Base-by-base conservation (phyloP, 768 basidiomycete genomes). In the Tulasnella sp. region DNA sequence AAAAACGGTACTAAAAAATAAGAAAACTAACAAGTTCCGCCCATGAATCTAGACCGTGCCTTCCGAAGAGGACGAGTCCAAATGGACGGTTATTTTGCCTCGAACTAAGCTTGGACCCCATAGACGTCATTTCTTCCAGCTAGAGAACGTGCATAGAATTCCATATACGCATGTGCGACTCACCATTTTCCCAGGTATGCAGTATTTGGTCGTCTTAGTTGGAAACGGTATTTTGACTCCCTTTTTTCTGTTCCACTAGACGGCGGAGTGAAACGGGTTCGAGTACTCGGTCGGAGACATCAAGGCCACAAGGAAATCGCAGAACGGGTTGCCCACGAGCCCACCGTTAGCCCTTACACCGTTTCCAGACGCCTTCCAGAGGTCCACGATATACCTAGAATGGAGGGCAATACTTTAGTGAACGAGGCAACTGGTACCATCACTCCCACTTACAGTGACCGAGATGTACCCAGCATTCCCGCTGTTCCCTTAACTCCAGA, bases 181-280 rank as follows among this genome's bases (percentile, higher is more conserved):
- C 53, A 88, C 84, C 16, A 93, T 95, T 59, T 76, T 83, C 63
- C 95, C 95, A 1, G 69, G 69, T 69, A 22, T 57, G 69, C 56
- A 20, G 12, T 7, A 7, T n/a, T 1, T 2, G 15, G 12, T 12
- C n/a, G 12, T 7, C 3, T 3, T 29, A n/a, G n/a, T n/a, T n/a
- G n/a, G n/a, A n/a, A n/a, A n/a, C n/a, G n/a, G n/a, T 16, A 24
- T 2, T 40, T 24, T 10, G 5, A n/a, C 15, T 28, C 29, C 19
- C 22, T 34, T 27, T 37, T 50, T 19, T 15, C 37, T 25, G 9
- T 1, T 46, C 24, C n/a, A 22, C 15, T 16, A 69, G 93, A 99
- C 60, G 95, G 95, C 37, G 95, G 95, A 22, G 67, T 96, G 62
- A 98, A 98, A 67, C 77, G 95, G 20, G 70, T 99, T n/a, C 76